These are phyloP conservation scores for Xylariomycetidae sp. DNA, from an alignment of 2,329 filamentous ascomycete genomes.

Conservation along the genomic window DNA sequence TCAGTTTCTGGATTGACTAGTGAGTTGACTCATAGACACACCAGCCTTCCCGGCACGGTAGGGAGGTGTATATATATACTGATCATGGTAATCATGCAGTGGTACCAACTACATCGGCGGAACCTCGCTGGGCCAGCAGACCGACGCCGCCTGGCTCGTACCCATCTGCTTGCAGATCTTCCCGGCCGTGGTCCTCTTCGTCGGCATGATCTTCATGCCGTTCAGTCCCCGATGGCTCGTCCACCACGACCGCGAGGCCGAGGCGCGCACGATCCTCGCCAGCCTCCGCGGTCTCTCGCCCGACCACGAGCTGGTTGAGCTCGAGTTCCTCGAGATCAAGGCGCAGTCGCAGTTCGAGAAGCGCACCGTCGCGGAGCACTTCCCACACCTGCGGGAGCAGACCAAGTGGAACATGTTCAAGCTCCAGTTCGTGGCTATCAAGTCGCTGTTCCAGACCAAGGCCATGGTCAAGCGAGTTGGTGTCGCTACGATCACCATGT, in stretches of 20 bases:
- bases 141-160: constrained; percentile 67
- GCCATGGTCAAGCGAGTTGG: constrained; percentile 64
- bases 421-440: constrained; percentile 64
- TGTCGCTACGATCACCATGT: constrained; percentile 60
- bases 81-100: too few species aligned
- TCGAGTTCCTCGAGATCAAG: constrained; percentile 81
- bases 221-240: constrained; percentile 74
- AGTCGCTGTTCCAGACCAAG: constrained; percentile 58
- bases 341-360: constrained; percentile 76
- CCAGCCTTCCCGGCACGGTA: too few species aligned
- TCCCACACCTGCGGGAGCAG: constrained; percentile 58
- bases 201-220: constrained; percentile 75
- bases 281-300: constrained; percentile 56
- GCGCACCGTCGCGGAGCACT: constrained; percentile 60
- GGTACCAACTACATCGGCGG: constrained; percentile 65
- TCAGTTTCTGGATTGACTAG: too few species aligned
- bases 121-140: constrained; percentile 40
- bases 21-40: too few species aligned
- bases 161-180: constrained; percentile 68
- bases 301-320: constrained; percentile 64
- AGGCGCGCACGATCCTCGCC: constrained; percentile 60
- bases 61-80: too few species aligned
- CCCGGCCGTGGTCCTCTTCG: constrained; percentile 60
- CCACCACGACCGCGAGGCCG: constrained; percentile 57
- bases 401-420: constrained; percentile 62